These are phyloP conservation scores for Withania somnifera DNA, from an alignment of 305 asterid species.

Conservation along the genomic window DNA sequence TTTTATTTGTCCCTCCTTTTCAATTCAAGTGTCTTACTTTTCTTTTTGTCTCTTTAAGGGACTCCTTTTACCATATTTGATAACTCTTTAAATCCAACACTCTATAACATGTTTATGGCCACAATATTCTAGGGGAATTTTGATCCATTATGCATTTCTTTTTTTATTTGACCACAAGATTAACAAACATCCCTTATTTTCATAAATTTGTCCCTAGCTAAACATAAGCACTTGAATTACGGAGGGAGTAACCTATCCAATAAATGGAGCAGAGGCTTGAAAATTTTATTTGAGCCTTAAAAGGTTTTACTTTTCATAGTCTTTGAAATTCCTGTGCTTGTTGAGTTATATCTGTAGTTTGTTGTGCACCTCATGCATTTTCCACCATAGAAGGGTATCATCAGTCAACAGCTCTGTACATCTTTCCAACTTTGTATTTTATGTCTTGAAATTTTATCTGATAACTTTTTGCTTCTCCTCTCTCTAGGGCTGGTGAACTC, in stretches of 20 bases:
- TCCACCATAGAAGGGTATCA: neutral
- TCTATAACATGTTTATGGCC: neutral
- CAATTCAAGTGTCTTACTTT: neutral
- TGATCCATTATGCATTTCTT: neutral
- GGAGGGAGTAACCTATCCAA: neutral
- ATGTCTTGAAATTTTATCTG: neutral
- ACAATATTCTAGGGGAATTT: neutral
- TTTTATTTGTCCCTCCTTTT: neutral
- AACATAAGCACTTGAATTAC: neutral
- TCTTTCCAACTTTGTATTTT: neutral
- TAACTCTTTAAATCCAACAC: neutral
- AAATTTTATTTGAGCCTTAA: neutral
- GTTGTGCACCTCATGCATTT: neutral
- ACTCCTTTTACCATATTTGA: neutral
- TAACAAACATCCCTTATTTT: neutral
- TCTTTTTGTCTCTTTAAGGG: neutral
- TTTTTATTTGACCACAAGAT: neutral
- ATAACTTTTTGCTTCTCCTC: neutral
- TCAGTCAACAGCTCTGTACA: neutral
- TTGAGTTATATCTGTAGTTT: neutral
- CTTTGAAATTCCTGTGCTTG: neutral
- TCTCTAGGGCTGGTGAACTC: slow-evolving; percentile 20
- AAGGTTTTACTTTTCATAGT: neutral
- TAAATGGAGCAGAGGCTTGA: neutral
- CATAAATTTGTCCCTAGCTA: neutral